Evolutionary conservation across 2,329 filamentous ascomycete species (phyloP).

Genomic region (Hawksworthiomyces lignivorus): DNA sequence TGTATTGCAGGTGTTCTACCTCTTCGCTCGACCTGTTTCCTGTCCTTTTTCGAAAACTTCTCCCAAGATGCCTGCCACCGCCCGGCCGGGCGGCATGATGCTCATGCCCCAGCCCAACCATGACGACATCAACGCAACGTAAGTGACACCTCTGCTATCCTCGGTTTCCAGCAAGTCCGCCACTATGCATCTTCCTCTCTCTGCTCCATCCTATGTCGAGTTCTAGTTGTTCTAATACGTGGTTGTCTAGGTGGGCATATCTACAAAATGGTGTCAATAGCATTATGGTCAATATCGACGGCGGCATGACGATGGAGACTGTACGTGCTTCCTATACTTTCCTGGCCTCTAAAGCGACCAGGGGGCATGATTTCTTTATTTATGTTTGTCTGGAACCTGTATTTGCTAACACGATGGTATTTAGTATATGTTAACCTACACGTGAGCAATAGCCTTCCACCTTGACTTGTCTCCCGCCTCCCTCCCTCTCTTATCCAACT

Average conservation of each 20-base stretch:
- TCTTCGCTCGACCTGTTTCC: not conserved
- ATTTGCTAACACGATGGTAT: slow-evolving; percentile 8
- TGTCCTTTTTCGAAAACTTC: too few species aligned
- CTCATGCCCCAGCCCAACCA: slow-evolving; percentile 13
- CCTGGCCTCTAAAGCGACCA: too few species aligned
- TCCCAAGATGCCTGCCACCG: slow-evolving; percentile 8
- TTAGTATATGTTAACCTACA: slow-evolving; percentile 94
- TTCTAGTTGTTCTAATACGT: too few species aligned
- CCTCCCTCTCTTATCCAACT: not conserved
- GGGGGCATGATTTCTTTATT: too few species aligned
- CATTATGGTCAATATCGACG: slow-evolving; percentile 88
- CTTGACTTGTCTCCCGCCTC: not conserved
- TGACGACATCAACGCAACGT: slow-evolving; percentile 19
- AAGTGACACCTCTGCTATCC: slow-evolving; percentile 3
- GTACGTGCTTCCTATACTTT: too few species aligned
- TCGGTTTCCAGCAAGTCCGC: too few species aligned
- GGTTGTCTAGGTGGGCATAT: slow-evolving; percentile 66
- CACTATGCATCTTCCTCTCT: too few species aligned
- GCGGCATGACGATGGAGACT: slow-evolving; percentile 88
- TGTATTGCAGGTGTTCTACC: not conserved
- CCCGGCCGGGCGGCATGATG: slow-evolving; percentile 2
- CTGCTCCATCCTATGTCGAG: too few species aligned
- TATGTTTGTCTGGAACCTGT: too few species aligned
- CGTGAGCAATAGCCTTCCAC: slow-evolving; percentile 40
- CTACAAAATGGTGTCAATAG: slow-evolving; percentile 80